Conservation (phyloP, 495 filamentous ascomycete genomes). For the Saxophila tyrrhenica region DNA sequence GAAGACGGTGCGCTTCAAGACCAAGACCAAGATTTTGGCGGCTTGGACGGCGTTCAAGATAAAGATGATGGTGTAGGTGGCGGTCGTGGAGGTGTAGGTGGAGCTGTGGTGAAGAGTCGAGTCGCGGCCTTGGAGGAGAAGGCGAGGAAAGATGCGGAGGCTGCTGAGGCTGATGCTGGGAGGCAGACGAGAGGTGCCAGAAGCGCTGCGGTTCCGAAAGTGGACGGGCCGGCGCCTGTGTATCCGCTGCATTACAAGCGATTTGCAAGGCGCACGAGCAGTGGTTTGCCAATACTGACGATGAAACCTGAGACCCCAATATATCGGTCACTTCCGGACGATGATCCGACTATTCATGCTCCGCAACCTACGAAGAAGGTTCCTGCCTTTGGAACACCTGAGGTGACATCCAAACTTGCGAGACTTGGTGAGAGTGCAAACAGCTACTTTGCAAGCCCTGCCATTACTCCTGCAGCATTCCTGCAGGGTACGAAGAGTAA, state of each 20-base stretch:
- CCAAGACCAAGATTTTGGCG: not conserved
- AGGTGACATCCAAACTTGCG: not conserved
- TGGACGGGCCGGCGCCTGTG: not conserved
- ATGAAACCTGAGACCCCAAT: constrained; percentile 10
- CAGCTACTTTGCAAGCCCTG: not conserved
- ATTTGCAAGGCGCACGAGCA: constrained; percentile 6
- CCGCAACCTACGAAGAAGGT: constrained; percentile 11
- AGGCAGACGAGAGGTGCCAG: not conserved
- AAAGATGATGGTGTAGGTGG: not conserved
- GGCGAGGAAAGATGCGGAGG: not conserved
- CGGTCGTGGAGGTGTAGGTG: not conserved
- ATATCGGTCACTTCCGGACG: not conserved
- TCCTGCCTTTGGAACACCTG: not conserved
- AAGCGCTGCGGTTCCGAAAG: not conserved
- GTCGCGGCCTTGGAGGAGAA: constrained; percentile 8
- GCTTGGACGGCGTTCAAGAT: constrained; percentile 6
- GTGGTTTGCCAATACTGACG: not conserved
- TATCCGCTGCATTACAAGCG: constrained; percentile 11
- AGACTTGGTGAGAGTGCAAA: not conserved
- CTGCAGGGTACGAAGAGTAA: constrained; percentile 7
- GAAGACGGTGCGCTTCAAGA: not conserved
- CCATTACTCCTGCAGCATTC: not conserved
- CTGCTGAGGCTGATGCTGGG: not conserved
- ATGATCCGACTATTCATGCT: constrained; percentile 2
- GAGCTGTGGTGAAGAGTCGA: constrained; percentile 2